Conservation (phyloP, 148 eudicot species). For the Rhododendron mucronatum region DNA sequence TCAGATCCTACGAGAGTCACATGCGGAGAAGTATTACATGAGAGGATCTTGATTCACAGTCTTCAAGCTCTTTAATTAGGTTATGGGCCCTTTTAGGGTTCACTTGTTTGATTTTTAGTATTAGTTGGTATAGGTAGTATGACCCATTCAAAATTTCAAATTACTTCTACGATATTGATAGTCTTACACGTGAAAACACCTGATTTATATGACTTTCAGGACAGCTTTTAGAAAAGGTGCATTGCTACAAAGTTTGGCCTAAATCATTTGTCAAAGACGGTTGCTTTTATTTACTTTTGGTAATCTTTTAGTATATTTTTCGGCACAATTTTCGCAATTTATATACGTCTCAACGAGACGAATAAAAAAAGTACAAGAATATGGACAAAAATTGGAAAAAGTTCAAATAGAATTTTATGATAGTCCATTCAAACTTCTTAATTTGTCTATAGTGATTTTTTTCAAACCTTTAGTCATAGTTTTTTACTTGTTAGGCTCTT, state of each 20-base stretch:
- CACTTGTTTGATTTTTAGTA: neutral
- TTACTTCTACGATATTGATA: neutral
- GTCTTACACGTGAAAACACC: neutral
- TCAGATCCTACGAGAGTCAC: neutral
- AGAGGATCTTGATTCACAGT: neutral
- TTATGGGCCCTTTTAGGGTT: neutral
- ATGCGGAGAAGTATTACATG: neutral
- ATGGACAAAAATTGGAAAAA: neutral
- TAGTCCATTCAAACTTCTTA: too few relatives aligned
- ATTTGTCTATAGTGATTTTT: too few relatives aligned
- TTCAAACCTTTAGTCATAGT: too few relatives aligned
- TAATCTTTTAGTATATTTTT: too few relatives aligned
- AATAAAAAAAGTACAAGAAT: neutral
- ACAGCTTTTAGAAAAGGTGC: neutral
- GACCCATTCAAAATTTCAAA: neutral
- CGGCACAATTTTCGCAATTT: neutral
- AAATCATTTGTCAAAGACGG: neutral
- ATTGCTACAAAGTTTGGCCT: neutral
- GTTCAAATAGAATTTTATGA: too few relatives aligned
- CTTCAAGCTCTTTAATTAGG: neutral
- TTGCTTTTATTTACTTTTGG: too few relatives aligned
- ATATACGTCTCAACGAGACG: neutral
- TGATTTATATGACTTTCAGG: neutral
- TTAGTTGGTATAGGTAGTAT: neutral
- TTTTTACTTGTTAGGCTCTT: neutral